Conservation (phyloP, 1,284 basidiomycete genomes). For the Irpex sp. region DNA sequence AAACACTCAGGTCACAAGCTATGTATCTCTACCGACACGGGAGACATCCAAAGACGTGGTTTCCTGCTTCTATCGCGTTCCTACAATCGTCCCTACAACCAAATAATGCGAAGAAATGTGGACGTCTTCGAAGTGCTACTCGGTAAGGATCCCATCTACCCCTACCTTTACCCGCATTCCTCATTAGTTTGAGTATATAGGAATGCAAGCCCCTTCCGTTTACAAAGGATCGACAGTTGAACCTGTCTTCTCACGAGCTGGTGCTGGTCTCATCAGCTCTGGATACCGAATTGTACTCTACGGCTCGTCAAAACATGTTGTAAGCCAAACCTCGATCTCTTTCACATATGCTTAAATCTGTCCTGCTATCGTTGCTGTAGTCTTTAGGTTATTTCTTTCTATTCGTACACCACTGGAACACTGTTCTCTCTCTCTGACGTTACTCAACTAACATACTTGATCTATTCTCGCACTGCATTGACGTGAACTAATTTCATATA, state of each 20-base stretch:
- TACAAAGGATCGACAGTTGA: background rate
- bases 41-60: background rate
- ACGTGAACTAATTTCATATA: too few relatives aligned
- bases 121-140: background rate
- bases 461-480: too few relatives aligned
- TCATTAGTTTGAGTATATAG: background rate
- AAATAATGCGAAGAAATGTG: background rate
- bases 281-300: background rate
- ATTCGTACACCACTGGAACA: background rate
- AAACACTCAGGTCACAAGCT: background rate
- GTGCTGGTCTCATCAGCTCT: background rate
- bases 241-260: background rate
- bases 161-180: too few relatives aligned
- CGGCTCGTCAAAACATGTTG: background rate
- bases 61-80: background rate
- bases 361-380: background rate
- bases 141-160: background rate
- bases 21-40: constrained; percentile 1
- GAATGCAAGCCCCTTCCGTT: background rate
- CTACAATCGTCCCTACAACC: background rate
- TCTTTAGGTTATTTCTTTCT: constrained; percentile 1
- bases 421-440: background rate
- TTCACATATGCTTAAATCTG: background rate
- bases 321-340: background rate
- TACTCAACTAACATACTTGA: too few relatives aligned